These are phyloP conservation scores for Amylostereum chailletii DNA, from an alignment of 1,284 basidiomycete species.

Conservation along the genomic window DNA sequence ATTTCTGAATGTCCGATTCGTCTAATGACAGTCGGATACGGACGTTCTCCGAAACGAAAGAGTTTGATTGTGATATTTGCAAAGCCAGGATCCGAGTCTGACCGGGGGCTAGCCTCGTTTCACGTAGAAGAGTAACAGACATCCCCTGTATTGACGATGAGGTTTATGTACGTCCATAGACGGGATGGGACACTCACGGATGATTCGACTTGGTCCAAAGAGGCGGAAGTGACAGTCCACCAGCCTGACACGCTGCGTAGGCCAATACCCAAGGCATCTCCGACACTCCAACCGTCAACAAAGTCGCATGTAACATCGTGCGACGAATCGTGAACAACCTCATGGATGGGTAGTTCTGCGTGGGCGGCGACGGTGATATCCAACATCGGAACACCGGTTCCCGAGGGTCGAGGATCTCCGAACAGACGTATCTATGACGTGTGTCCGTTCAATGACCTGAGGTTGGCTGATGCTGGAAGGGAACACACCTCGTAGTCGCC, in stretches of 20 bases:
- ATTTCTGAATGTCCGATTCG: too few species aligned
- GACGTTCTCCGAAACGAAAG: conserved; percentile 20
- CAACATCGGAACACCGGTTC: conserved; percentile 38
- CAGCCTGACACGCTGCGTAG: conserved; percentile 43
- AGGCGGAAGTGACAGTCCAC: conserved; percentile 34
- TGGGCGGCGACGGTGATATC: conserved; percentile 37
- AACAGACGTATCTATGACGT: conserved; percentile 61
- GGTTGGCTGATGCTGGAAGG: not conserved
- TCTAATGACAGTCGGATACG: conserved; percentile 23
- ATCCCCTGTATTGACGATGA: conserved; percentile 23
- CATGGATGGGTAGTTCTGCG: conserved; percentile 22
- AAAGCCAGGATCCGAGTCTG: conserved; percentile 55
- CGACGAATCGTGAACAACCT: conserved; percentile 31
- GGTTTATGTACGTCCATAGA: not conserved
- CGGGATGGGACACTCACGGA: conserved; percentile 5
- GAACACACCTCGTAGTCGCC: conserved; percentile 62
- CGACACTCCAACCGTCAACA: conserved; percentile 60
- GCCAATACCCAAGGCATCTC: conserved; percentile 54
- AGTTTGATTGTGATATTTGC: conserved; percentile 28
- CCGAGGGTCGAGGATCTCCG: conserved; percentile 49
- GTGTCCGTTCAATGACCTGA: not conserved
- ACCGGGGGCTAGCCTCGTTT: conserved; percentile 42
- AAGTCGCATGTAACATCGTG: conserved; percentile 56
- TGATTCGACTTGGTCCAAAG: conserved; percentile 1
- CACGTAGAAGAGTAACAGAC: conserved; percentile 25